Base-by-base conservation (phyloP, 371 early-diverging fungal genomes). In the Encephalitozoon intestinalis region DNA sequence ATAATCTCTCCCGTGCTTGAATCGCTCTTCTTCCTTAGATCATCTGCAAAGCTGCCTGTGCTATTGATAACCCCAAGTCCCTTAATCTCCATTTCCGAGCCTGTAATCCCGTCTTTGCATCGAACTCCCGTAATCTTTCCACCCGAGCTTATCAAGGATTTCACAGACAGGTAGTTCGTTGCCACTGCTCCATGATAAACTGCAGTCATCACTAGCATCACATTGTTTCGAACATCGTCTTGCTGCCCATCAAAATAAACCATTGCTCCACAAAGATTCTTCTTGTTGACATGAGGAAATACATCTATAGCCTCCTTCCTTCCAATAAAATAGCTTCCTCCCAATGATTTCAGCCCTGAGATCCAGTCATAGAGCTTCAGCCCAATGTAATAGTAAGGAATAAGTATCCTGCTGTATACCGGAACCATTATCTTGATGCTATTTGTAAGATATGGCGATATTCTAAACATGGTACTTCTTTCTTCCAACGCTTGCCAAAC, bases 221-320 rank as follows among this genome's bases (percentile, higher is more conserved):
- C 91, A 81, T 96, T 96, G 91, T 94, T 93, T 71, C 97, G 88
- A 2, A 94, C 90, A 81, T 98, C 99, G 86, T 96, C 93, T 84
- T 95, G 93, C 76, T 92, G 92, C 51, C 94, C 98, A 85, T 98
- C 99, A 82, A 92, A 94, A 84, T 96, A 98, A 26, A 95, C 92
- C 79, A 98, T 86, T 9, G 95, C 91, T 28, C 97, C 97, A 4
- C 90, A 91, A 28, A 97, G 85, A 31, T 88, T 87, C 63, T 94
- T 92, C 58, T 89, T 87, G 81, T 92, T 90, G 63, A 98, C 86
- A 91, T 92, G 92, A 2, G 95, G 95, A 85, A 96, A 96, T 26
- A 89, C 89, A 80, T 94, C 91, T 68, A 93, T 86, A 0, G 95
- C 92, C 83, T 91, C 90, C 53, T 87, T 82, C 63, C 90, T 89